Base-by-base conservation (phyloP, 1,284 basidiomycete species). In the Leccinum huronense region DNA sequence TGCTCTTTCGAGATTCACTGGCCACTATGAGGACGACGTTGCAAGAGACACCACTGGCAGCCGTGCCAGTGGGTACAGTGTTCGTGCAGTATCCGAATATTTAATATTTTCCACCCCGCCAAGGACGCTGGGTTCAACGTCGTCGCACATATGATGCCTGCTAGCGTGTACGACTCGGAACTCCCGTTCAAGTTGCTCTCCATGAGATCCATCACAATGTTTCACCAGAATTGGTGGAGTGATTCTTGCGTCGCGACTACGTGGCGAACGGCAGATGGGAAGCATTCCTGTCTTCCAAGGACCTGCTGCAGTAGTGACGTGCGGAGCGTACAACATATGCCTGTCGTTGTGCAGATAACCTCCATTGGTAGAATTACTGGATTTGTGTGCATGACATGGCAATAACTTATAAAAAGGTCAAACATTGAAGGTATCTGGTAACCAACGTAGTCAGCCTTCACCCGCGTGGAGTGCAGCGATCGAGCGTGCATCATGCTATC, bases 121-220 rank as follows among this genome's bases (percentile, higher is more conserved):
- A 99, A 99, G 78, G 97, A 99, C 72, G 97, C 97, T 1, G 97
- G 97, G 11, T 99, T 98, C 89, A 99, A 99, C 80, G 95, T 98
- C 62, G 95, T 98, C 51, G 95, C 95, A 19, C 95, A 98, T 75
- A 97, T 97, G 95, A 98, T 98, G 95, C 92, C 95, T 38, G 30
- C 27, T 10, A 60, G 55, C 53, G n/a, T 27, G 51, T 40, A 33
- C 40, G 19, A 23, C 23, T 23, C 23, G 23, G 23, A 42, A 58
- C 61, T 62, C 23, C 23, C 23, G 23, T 23, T 23, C 36, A 66
- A 9, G 62, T 54, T 14, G n/a, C 53, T 19, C 62, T 96, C 63
- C 96, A 98, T 78, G 97, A 99, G 80, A 99, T 99, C 61, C 97
- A 99, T 76, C 89, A 97, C 81, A 96, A 97, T 79, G 94, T 98